Conservation (phyloP, 805 yeast species). For the Metschnikowia anglica region DNA sequence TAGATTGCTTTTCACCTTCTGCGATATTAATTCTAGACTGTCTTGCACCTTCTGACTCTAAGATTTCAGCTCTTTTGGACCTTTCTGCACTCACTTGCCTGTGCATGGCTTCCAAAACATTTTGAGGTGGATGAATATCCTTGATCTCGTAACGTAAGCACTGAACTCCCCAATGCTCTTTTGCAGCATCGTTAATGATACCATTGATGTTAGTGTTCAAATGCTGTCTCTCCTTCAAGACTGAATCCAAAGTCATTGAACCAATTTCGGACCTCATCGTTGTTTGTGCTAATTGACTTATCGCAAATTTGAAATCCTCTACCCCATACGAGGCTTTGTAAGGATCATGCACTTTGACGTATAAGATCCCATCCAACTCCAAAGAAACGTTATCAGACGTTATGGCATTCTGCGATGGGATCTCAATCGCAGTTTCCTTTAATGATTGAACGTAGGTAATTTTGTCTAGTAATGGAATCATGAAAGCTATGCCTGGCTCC, state of each 20-base stretch:
- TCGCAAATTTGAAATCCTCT: conserved; percentile 83
- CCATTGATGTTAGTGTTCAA: conserved; percentile 70
- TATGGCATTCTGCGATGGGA: conserved; percentile 81
- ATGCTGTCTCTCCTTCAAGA: conserved; percentile 70
- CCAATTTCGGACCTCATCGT: conserved; percentile 91
- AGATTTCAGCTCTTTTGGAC: conserved; percentile 64
- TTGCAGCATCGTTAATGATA: conserved; percentile 82
- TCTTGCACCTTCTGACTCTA: conserved; percentile 73
- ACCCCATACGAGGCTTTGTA: conserved; percentile 86
- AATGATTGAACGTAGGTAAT: conserved; percentile 79
- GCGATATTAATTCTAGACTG: conserved; percentile 64
- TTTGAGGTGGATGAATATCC: conserved; percentile 84
- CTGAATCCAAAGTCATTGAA: conserved; percentile 74
- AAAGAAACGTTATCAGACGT: conserved; percentile 83
- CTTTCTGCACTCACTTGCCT: conserved; percentile 89
- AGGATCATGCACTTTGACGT: conserved; percentile 74
- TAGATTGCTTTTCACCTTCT: conserved; percentile 72
- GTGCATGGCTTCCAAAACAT: conserved; percentile 88
- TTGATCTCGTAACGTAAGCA: conserved; percentile 84
- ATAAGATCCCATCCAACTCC: conserved; percentile 82
- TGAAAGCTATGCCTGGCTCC: conserved; percentile 73
- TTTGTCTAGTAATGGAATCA: conserved; percentile 70
- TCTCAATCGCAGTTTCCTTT: conserved; percentile 82
- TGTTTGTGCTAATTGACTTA: conserved; percentile 83
- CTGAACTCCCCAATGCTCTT: conserved; percentile 76